A percentile compares a stretch with the other conserved stretches of the same genome.
phyloP scores from a whole-genome alignment of 768 basidiomycete genomes.

The Phaffia tasmanica region DNA sequence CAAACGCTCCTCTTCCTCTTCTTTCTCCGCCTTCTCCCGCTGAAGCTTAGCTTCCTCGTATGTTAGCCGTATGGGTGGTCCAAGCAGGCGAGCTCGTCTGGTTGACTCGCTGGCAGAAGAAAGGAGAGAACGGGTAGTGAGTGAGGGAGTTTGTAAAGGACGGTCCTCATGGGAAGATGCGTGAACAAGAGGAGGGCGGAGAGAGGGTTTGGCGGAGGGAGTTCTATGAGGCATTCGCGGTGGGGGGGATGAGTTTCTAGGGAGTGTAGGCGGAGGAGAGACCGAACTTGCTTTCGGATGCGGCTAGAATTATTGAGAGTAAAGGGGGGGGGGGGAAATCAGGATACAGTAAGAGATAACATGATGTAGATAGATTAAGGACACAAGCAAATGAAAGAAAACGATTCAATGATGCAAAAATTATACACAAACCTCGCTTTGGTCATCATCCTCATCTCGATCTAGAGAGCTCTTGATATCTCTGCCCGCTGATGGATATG shows the following conservation, averaged over 20 bases:
- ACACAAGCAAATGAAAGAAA: too few species aligned
- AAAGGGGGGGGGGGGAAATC: too few species aligned
- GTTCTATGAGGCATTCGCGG: background rate
- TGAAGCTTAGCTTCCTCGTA: background rate
- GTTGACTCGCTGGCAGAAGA: slow-evolving; percentile 7
- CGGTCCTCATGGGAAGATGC: background rate
- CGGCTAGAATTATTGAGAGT: too few species aligned
- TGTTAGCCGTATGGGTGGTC: slow-evolving; percentile 7
- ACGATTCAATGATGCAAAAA: too few species aligned
- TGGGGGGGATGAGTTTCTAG: background rate
- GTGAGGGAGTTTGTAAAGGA: background rate
- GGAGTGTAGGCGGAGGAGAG: too few species aligned
- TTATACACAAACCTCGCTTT: too few species aligned
- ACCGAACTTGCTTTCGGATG: too few species aligned
- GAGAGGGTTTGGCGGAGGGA: background rate
- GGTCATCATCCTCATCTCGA: too few species aligned
- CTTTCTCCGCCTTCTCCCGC: slow-evolving; percentile 16
- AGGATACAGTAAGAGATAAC: too few species aligned
- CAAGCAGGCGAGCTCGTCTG: slow-evolving; percentile 1
- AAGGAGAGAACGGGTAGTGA: background rate
- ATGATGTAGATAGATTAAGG: too few species aligned
- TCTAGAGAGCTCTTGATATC: too few species aligned
- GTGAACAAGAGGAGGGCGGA: slow-evolving; percentile 1
- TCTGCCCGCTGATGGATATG: too few species aligned
- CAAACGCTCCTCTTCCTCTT: slow-evolving; percentile 4